Conservation (phyloP, 495 filamentous ascomycete species). For the Niebla homalea region DNA sequence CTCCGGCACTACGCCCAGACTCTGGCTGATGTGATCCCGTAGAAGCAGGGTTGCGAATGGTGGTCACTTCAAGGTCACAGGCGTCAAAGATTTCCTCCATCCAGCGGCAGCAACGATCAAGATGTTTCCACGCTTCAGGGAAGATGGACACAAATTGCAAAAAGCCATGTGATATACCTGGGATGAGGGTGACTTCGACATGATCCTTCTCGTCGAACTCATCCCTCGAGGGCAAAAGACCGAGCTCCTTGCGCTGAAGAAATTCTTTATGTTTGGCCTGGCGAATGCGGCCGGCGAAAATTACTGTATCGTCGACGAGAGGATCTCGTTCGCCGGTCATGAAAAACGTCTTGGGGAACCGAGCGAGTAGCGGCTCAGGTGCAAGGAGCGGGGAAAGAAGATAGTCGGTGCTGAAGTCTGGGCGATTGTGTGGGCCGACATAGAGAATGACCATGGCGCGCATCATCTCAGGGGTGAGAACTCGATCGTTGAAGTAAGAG, state of each 20-base stretch:
- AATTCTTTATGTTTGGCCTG: constrained; percentile 65
- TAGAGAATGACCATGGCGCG: constrained; percentile 98
- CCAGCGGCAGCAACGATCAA: constrained; percentile 63
- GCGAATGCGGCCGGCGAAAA: constrained; percentile 79
- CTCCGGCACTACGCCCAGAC: not conserved
- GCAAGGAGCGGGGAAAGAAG: constrained; percentile 80
- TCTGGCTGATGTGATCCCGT: not conserved
- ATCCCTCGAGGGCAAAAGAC: constrained; percentile 35
- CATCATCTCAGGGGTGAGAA: constrained; percentile 96
- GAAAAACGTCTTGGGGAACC: constrained; percentile 86
- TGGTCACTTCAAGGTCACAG: constrained; percentile 1
- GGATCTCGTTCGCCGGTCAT: constrained; percentile 92
- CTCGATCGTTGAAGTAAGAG: constrained; percentile 91
- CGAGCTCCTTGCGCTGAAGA: constrained; percentile 47
- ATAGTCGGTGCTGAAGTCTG: constrained; percentile 86
- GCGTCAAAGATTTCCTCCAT: constrained; percentile 53
- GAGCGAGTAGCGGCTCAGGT: constrained; percentile 64
- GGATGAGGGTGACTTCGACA: constrained; percentile 72
- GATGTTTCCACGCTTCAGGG: constrained; percentile 73
- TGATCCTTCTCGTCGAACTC: constrained; percentile 63
- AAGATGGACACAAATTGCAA: constrained; percentile 78
- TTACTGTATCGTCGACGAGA: constrained; percentile 88
- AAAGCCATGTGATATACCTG: constrained; percentile 84
- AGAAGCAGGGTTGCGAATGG: not conserved
- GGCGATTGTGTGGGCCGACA: constrained; percentile 81